Base-by-base conservation (phyloP, 441 rosid species). In the Corymbia citriodora region DNA sequence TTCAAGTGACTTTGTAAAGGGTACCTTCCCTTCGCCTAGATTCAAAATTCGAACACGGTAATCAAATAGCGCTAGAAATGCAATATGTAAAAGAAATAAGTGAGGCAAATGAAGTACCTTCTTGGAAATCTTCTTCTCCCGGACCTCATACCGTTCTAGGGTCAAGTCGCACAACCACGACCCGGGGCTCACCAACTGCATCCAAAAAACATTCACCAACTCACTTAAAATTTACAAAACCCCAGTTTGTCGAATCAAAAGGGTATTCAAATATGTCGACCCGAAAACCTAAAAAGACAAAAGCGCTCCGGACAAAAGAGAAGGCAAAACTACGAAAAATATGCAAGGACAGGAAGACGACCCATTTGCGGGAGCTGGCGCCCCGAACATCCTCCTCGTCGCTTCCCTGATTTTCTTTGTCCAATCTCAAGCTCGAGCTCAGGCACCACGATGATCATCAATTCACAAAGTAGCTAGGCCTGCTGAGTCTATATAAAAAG, bases 151-250 rank as follows among this genome's bases (percentile, higher is more conserved):
- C 31, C 98, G 93, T 86, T 96, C 97, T 21, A 96, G 93, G 25
- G 98, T 96, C 89, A 96, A 90, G 92, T 96, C 97, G 55, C 98
- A 96, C 36, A 96, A 90, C 98, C 98, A 96, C 33, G 96, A 89
- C 40, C 98, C 98, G 0, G 98, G 98, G 88, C 98, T 93, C 25
- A 96, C 97, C 88, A 96, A 93, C 97, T 95, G 92, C 79, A 52
- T 13, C 70, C 25, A 49, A 17, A 68, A 68, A 88, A 79, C 31
- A 55, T 2, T 12, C 68, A 19, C 54, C 55, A 5, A 53, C 70
- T 23, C 16, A 17, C 23, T 79, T 13, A 79, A 23, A 21, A 40
- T 79, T 74, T 4, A 21, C 85, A 23, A 23, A 40, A 79, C 52
- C 85, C 23, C n/a, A 13, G 14, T 45, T 45, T 79, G 52, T 40